These are phyloP conservation scores for Zopfia rhizophila DNA, from an alignment of 2,329 filamentous ascomycete species.

Conservation along the genomic window DNA sequence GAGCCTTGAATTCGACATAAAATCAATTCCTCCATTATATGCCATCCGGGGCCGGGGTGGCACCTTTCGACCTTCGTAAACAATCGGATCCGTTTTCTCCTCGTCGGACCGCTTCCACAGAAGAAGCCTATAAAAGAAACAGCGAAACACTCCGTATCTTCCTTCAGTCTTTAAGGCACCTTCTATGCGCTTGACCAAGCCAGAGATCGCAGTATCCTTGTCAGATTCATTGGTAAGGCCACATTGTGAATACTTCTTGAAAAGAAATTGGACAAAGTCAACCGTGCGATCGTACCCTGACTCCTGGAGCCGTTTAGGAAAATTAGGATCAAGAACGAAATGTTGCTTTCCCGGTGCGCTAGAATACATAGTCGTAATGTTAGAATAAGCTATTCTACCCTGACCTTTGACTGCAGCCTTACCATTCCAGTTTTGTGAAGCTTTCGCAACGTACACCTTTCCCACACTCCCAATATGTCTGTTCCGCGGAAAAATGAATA, in stretches of 20 bases:
- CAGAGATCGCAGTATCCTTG: no score
- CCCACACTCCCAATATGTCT: no score
- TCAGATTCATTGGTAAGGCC: no score
- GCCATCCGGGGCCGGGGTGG: no score
- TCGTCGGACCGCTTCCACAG: conserved; percentile 1
- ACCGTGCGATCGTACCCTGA: no score
- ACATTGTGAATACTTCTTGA: conserved; percentile 1
- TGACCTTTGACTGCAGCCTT: not conserved
- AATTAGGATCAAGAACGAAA: no score
- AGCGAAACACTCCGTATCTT: not conserved
- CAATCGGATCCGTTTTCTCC: not conserved
- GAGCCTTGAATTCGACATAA: not conserved
- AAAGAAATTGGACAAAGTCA: conserved; percentile 1
- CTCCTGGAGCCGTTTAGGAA: no score
- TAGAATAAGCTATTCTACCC: no score
- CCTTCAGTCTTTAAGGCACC: not conserved
- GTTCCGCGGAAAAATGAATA: no score
- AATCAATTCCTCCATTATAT: conserved; percentile 1
- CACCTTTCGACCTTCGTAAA: not conserved
- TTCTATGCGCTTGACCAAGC: conserved; percentile 1
- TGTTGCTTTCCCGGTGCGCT: no score
- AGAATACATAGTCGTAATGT: no score
- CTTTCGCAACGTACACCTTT: conserved; percentile 1
- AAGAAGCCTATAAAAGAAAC: not conserved
- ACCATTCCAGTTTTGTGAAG: conserved; percentile 1